These are phyloP conservation scores for Aspergillus cavernicola DNA, from an alignment of 495 filamentous ascomycete species.

Conservation along the genomic window DNA sequence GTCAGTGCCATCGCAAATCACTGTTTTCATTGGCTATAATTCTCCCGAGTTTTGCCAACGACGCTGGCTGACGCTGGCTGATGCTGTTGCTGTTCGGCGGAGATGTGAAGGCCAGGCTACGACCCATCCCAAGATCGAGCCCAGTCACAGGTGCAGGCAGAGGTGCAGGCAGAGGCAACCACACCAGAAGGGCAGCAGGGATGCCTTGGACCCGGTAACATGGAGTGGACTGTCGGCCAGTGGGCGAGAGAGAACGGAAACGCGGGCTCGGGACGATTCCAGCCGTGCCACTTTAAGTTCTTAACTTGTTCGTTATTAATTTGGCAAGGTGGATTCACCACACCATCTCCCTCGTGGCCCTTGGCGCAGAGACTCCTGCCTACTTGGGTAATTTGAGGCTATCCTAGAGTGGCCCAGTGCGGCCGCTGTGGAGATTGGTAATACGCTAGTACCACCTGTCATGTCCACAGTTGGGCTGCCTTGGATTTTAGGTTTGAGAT, in stretches of 20 bases:
- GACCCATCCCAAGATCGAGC: no score
- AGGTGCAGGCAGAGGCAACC: no score
- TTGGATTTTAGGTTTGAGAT: constrained; percentile 1
- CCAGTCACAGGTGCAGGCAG: no score
- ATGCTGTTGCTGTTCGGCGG: no score
- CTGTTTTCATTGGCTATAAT: not conserved
- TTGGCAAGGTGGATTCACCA: no score
- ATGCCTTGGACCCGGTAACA: no score
- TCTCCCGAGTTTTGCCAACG: not conserved
- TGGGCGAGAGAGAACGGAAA: no score
- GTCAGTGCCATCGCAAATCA: constrained; percentile 9
- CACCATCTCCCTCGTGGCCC: constrained; percentile 1
- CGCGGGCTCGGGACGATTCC: not conserved
- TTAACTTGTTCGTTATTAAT: no score
- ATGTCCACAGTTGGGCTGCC: not conserved
- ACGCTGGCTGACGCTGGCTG: not conserved
- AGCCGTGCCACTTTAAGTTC: not conserved
- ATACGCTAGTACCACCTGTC: constrained; percentile 1
- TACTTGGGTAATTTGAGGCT: not conserved
- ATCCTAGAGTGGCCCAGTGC: not conserved
- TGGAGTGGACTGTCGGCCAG: no score
- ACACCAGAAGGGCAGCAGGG: no score
- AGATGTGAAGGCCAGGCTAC: no score
- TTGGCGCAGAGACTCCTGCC: constrained; percentile 3
- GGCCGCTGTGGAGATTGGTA: not conserved